Conservation (phyloP, 108 stramenopile genomes). For the Ochromonas danica region DNA sequence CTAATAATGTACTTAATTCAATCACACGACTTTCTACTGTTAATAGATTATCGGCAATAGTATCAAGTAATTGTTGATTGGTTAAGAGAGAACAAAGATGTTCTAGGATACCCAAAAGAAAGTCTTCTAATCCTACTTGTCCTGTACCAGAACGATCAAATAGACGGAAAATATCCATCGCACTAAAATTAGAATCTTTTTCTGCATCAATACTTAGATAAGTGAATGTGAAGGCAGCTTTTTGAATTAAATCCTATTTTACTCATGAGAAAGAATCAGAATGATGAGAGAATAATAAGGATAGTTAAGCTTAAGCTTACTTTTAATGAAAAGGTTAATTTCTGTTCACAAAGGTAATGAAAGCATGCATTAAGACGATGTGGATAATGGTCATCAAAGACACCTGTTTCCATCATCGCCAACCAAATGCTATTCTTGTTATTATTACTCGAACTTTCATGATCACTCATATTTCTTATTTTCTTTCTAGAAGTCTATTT, state of each 20-base stretch:
- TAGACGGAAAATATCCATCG: conserved; percentile 11
- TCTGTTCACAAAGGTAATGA: background rate
- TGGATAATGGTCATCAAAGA: conserved; percentile 5
- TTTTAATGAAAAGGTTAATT: background rate
- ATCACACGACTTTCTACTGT: too few species aligned
- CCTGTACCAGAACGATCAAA: conserved; percentile 3
- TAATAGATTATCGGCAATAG: conserved; percentile 3
- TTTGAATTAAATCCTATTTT: background rate
- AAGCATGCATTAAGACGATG: background rate
- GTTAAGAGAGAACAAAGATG: background rate
- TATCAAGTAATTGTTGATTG: background rate
- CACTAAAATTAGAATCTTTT: background rate
- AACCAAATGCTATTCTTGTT: too few species aligned
- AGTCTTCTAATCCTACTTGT: background rate
- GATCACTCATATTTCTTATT: too few species aligned
- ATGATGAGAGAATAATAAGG: background rate
- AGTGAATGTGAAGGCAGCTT: background rate
- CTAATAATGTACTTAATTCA: too few species aligned
- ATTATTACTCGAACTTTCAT: too few species aligned
- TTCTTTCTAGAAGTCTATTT: too few species aligned
- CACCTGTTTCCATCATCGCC: background rate
- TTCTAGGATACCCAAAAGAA: background rate
- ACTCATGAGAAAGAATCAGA: background rate
- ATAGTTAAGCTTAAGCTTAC: background rate
- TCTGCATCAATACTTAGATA: background rate